Percentiles rank a stretch among this genome's conserved stretches.
phyloP scores from a whole-genome alignment of 2,329 filamentous ascomycete genomes.

The Chaetomium olivaceum region DNA sequence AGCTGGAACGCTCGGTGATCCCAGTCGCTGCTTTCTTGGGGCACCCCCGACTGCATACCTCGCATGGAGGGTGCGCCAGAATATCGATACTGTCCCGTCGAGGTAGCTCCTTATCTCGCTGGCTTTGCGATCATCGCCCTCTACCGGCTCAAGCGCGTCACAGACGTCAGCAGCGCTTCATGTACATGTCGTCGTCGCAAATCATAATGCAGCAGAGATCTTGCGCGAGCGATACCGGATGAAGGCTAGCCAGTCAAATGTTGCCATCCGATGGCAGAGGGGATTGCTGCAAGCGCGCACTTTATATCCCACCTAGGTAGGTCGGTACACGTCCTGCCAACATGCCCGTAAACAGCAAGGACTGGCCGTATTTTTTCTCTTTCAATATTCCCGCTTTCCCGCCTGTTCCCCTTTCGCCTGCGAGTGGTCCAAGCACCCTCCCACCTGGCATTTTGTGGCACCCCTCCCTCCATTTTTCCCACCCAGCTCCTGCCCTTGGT shows the following conservation, averaged over 20 bases:
- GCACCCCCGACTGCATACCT: not conserved
- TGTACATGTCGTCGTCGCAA: not conserved
- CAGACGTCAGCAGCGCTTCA: constrained; percentile 6
- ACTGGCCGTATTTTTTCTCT: constrained; percentile 12
- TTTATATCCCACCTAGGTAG: constrained; percentile 20
- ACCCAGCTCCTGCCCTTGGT: constrained; percentile 30
- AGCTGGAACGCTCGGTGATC: not conserved
- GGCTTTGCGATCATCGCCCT: not conserved
- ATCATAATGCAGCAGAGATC: not conserved
- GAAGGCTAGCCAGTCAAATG: constrained; percentile 7
- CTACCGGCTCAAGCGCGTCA: not conserved
- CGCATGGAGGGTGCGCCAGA: not conserved
- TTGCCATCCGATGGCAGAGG: constrained; percentile 2
- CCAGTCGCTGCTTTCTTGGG: not conserved
- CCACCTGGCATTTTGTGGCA: constrained; percentile 29
- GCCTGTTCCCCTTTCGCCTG: constrained; percentile 15
- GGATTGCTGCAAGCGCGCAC: constrained; percentile 4
- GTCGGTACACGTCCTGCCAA: not conserved
- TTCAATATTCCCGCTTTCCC: constrained; percentile 17
- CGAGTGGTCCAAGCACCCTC: constrained; percentile 24
- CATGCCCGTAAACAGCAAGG: constrained; percentile 18
- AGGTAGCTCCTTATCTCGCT: not conserved
- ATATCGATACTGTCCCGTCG: constrained; percentile 13
- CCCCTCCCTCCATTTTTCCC: constrained; percentile 32
- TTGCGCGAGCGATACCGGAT: constrained; percentile 25